A percentile compares a stretch with the other conserved stretches of the same genome.
Evolutionary conservation across 176 grass and related monocot species (phyloP).

Genomic region (Lolium rigidum): DNA sequence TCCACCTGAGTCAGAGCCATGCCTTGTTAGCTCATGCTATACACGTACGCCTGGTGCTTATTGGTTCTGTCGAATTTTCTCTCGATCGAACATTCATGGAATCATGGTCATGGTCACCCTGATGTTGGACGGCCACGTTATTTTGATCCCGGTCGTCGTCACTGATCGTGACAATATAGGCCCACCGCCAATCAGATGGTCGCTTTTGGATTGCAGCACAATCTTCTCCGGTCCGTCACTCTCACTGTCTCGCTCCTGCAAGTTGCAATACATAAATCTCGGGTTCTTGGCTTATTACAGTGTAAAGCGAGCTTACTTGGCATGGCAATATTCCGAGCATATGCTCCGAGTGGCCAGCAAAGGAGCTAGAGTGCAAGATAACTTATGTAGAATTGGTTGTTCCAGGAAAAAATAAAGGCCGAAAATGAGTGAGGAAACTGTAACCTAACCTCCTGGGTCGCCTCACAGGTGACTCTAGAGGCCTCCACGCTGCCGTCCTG

Average conservation of each 20-base stretch:
- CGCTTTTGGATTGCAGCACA: slow-evolving; percentile 4
- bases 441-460: no score
- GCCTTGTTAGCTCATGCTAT: slow-evolving; percentile 20
- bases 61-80: background rate
- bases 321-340: slow-evolving; percentile 24
- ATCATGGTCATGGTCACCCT: background rate
- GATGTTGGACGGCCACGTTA: slow-evolving; percentile 13
- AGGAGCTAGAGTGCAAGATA: background rate
- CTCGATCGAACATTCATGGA: background rate
- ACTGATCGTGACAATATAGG: background rate
- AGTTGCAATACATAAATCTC: slow-evolving; percentile 34
- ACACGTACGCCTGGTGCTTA: background rate
- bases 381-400: background rate
- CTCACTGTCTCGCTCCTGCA: background rate
- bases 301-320: background rate
- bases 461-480: no score
- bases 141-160: slow-evolving; percentile 10
- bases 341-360: slow-evolving; percentile 17
- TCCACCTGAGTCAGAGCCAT: background rate
- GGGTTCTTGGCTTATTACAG: background rate
- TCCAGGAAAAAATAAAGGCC: background rate
- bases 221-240: slow-evolving; percentile 29
- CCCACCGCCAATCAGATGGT: slow-evolving; percentile 8
- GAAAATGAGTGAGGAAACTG: no score
- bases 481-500: no score